Base-by-base conservation (phyloP, 2,329 filamentous ascomycete species). In the Fusarium sp. region DNA sequence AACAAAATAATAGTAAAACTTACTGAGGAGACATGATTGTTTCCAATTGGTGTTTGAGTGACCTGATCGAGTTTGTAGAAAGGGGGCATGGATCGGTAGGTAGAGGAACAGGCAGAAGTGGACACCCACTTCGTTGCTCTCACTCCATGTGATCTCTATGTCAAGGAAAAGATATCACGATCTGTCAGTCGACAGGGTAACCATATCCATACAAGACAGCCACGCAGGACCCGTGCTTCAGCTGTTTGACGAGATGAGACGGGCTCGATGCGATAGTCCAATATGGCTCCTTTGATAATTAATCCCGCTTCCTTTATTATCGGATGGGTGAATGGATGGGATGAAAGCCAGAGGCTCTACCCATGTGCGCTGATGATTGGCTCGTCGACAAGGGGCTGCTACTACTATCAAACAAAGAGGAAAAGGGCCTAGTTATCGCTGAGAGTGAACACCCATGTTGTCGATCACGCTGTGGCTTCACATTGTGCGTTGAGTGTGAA, bases 361-460 rank as follows among this genome's bases (percentile, higher is more conserved):
- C 76, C 80, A 82, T 82, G 80, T 82, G 80, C 71, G 67, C 56
- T 68, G 65, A 76, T 79, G 79, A 80, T 80, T 80, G 79, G 79
- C 66, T 68, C 67, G 52, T 75, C 66, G 61, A 25, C 63, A 56
- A 40, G 52, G 33, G 27, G n/a, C 27, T 66, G 35, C 33, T 54
- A 47, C 57, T 47, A 62, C 62, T 65, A 59, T 47, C 56, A 27
- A 27, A 58, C 31, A 60, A 63, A 61, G 47, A 58, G 38, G 20
- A 38, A 61, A 71, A 54, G 33, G 50, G 47, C 20, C 33, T 69
- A 66, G 38, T 45, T 57, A 36, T 65, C 47, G 45, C 40, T 61
- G 42, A 63, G 60, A 71, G 57, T 36, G 33, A 56, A 29, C 33
- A 74, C 52, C 68, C 71, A 74, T 74, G 71, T 36, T 29, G 71